A percentile compares a stretch with the other conserved stretches of the same genome.
Conservation (phyloP, 1,139 yeast genomes). For the Debaryomyces udenii region DNA sequence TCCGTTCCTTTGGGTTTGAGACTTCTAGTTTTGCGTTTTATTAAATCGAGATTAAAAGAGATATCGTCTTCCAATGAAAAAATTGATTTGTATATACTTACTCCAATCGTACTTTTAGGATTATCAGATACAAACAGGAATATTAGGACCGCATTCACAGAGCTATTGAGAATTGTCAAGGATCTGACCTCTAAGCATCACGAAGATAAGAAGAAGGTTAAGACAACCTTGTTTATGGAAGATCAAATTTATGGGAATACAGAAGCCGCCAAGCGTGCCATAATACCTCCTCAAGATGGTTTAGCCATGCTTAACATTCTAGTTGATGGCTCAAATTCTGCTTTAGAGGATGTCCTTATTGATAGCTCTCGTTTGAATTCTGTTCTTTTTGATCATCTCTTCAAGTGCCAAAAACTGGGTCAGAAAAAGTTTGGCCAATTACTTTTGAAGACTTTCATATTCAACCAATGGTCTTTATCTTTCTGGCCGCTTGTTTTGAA, state of each 20-base stretch:
- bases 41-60: conserved; percentile 39
- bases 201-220: conserved; percentile 25
- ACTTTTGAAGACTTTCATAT: conserved; percentile 41
- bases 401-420: conserved; percentile 31
- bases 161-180: conserved; percentile 25
- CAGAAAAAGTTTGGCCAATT: conserved; percentile 43
- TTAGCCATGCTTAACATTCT: conserved; percentile 50
- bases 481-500: conserved; percentile 38
- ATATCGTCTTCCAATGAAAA: conserved; percentile 24
- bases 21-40: conserved; percentile 44
- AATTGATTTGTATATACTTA: conserved; percentile 35
- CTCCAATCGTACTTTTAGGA: conserved; percentile 43
- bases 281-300: conserved; percentile 70
- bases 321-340: conserved; percentile 22
- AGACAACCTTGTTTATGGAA: conserved; percentile 38
- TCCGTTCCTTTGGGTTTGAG: conserved; percentile 61
- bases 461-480: conserved; percentile 46
- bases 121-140: conserved; percentile 32
- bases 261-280: conserved; percentile 47
- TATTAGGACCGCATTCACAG: conserved; percentile 31
- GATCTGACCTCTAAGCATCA: conserved; percentile 23
- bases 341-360: conserved; percentile 31
- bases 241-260: conserved; percentile 43
- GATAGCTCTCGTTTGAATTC: conserved; percentile 31
- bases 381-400: conserved; percentile 32